Conservation (phyloP, 257 asterid genomes). For the Solanum paucissectum region DNA sequence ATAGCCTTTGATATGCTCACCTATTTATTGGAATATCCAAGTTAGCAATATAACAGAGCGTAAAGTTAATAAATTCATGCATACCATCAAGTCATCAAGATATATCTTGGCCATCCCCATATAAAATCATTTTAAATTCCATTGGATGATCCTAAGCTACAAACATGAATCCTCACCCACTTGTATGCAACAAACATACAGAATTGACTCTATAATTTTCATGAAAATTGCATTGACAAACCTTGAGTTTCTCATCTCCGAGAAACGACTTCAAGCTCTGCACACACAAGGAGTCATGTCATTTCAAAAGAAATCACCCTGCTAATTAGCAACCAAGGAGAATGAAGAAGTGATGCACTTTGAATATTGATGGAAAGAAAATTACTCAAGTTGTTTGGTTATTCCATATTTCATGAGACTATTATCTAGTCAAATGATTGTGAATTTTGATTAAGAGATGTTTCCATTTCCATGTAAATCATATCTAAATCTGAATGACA, state of each 20-base stretch:
- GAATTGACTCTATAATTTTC: neutral
- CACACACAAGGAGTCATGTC: slow-evolving; percentile 11
- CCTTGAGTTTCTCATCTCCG: slow-evolving; percentile 91
- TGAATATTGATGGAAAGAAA: neutral
- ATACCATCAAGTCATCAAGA: slow-evolving; percentile 3
- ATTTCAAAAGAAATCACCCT: neutral
- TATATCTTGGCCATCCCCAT: neutral
- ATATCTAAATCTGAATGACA: no score
- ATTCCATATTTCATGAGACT: neutral
- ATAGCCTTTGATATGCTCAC: slow-evolving; percentile 25
- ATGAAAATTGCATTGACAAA: slow-evolving; percentile 5
- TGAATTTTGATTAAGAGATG: neutral
- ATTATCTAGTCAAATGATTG: neutral
- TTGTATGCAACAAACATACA: neutral
- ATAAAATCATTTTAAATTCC: neutral
- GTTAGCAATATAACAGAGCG: slow-evolving; percentile 83
- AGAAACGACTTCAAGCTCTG: slow-evolving; percentile 81
- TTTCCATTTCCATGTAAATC: neutral
- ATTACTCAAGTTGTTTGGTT: neutral
- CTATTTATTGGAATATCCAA: slow-evolving; percentile 94
- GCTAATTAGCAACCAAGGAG: neutral
- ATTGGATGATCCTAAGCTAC: neutral
- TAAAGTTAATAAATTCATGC: slow-evolving; percentile 85
- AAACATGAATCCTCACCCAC: neutral
- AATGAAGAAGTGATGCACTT: neutral